Base-by-base conservation (phyloP, 2,329 filamentous ascomycete genomes). In the Delphinella strobiligena region DNA sequence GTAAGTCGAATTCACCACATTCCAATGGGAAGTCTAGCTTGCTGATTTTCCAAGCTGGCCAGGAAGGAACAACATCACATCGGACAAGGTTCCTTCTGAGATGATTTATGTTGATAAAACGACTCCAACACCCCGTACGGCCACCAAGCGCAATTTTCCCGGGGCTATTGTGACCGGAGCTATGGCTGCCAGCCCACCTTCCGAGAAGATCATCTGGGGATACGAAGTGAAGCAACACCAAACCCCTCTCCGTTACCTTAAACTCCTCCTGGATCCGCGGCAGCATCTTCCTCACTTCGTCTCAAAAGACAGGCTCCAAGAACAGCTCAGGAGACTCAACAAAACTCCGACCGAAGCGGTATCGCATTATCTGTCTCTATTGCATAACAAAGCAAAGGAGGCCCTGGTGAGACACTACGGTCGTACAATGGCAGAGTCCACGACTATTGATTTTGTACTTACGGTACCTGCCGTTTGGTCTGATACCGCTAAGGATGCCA, bases 381-480 rank as follows among this genome's bases (percentile, higher is more conserved):
- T 89, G 35, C 78, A 84, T 56, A 69, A 73, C 43, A 82, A 88
- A 54, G 87, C 82, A 29, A 83, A 85, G 72, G 78, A 86, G 53
- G 85, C 78, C 0, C 66, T 89, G 47, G 80, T 74, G 1, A 68
- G 78, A 45, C 67, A 82, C 36, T 88, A 87, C 53, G 82, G 83
- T 50, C 18, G 19, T 30, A 10, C 29, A 9, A 40, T 30, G 37
- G 69, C 75, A 10, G 10, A 32, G 4, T 75, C 74, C 5, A 87
- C 82, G 4, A 78, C 77, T 50, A 77, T 86, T 30, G 78, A 88
- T 45, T 88, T 84, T 50, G 81, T 89, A 36, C 67, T 91, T 40
- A 89, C 83, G 1, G 84, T 82, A 37, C 84, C 84, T 5, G 84
- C 84, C 5, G 82, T 89, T 5, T 91, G 84, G 84, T 84, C 78